Percentiles rank a stretch among this genome's conserved stretches.
Evolutionary conservation across 371 early-diverging fungal species (phyloP).

Genomic region (Mortierella sp.): DNA sequence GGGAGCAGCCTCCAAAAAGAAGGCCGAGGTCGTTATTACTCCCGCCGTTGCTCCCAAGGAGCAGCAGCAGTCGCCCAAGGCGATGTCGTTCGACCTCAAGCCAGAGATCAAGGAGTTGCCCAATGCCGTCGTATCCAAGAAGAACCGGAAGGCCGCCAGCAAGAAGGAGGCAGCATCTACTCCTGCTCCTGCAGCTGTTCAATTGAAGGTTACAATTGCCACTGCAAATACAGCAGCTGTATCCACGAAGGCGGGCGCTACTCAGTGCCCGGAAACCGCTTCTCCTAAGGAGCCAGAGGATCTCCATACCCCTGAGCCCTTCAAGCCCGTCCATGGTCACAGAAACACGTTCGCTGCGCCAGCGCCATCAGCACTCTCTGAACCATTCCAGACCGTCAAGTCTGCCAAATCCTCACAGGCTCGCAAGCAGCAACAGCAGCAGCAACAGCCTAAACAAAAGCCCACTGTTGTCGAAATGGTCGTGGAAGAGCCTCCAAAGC

Average conservation of each 20-base stretch:
- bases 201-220: neutral
- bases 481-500: neutral
- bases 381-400: neutral
- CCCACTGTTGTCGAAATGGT: neutral
- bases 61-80: neutral
- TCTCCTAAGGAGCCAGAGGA: neutral
- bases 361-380: neutral
- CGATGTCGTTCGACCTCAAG: neutral
- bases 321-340: neutral
- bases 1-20: neutral
- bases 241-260: neutral
- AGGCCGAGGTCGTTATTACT: neutral
- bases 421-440: neutral
- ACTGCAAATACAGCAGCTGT: neutral
- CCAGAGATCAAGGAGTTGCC: constrained; percentile 13
- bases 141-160: neutral
- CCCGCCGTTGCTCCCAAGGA: neutral
- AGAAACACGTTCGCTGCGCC: neutral
- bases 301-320: neutral
- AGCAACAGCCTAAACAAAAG: neutral
- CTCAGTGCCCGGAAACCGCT: neutral
- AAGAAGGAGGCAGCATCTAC: neutral
- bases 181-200: neutral
- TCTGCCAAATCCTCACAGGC: neutral
- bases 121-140: constrained; percentile 13